Percentiles rank a stretch among this genome's conserved stretches.
Conservation (phyloP, 768 basidiomycete species). For the Russula lepida region DNA sequence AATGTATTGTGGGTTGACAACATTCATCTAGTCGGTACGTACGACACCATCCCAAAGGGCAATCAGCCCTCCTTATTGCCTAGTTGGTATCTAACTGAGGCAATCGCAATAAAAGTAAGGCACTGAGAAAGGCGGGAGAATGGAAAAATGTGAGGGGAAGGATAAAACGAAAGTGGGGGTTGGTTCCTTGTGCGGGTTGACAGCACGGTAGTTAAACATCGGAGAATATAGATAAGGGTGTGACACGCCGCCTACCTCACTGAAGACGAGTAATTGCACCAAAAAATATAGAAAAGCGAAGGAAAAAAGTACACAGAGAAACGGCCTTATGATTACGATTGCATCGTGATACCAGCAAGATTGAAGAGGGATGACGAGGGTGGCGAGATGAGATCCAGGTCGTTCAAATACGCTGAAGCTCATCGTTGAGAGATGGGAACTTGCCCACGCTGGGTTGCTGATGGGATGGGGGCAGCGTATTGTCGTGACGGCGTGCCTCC, state of each 20-base stretch:
- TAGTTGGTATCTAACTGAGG: slow-evolving; percentile 9
- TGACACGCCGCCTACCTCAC: slow-evolving; percentile 2
- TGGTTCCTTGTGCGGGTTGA: neutral
- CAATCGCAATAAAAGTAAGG: slow-evolving; percentile 15
- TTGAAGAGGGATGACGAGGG: slow-evolving; percentile 1
- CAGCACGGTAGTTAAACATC: slow-evolving; percentile 10
- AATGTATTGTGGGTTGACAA: slow-evolving; percentile 10
- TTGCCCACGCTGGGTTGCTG: slow-evolving; percentile 24
- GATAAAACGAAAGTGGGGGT: slow-evolving; percentile 1
- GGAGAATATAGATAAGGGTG: slow-evolving; percentile 15
- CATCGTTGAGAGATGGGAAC: slow-evolving; percentile 19
- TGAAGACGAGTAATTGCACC: neutral
- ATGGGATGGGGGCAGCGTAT: slow-evolving; percentile 10
- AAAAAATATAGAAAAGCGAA: neutral
- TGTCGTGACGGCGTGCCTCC: slow-evolving; percentile 24
- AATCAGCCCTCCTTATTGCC: neutral
- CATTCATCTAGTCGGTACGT: slow-evolving; percentile 11
- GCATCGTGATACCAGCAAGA: slow-evolving; percentile 7
- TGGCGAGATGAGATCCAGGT: neutral
- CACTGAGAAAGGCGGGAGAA: neutral
- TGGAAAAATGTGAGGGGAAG: neutral
- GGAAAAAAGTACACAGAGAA: neutral
- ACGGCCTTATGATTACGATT: slow-evolving; percentile 10
- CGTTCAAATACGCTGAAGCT: neutral
- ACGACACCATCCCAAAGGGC: neutral